Percentiles rank a stretch among this genome's conserved stretches.
Evolutionary conservation across 2,329 filamentous ascomycete species (phyloP).

Genomic region (Corynespora cassiicola): DNA sequence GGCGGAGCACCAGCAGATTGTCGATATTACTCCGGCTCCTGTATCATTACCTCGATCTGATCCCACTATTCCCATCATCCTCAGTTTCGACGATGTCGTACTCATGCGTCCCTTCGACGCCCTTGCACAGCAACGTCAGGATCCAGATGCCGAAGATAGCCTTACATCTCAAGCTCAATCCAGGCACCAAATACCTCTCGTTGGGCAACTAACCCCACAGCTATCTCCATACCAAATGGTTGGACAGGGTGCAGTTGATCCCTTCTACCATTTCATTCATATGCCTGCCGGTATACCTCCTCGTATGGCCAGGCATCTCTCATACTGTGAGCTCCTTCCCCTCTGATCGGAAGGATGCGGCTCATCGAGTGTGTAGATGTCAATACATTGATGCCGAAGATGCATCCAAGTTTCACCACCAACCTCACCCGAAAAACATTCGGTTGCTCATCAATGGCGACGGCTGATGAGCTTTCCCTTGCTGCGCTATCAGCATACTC

Average conservation of each 20-base stretch:
- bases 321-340: conserved; percentile 1
- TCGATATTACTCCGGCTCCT: too few species aligned
- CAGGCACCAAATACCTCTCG: too few species aligned
- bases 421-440: conserved; percentile 3
- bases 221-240: not conserved
- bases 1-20: too few species aligned
- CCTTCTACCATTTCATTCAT: conserved; percentile 1
- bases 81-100: too few species aligned
- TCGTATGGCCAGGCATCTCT: conserved; percentile 1
- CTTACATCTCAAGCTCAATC: too few species aligned
- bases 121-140: too few species aligned
- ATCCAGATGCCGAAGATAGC: too few species aligned
- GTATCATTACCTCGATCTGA: too few species aligned
- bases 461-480: conserved; percentile 4
- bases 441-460: not conserved
- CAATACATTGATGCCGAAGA: conserved; percentile 2
- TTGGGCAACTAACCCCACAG: too few species aligned
- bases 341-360: too few species aligned
- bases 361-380: not conserved
- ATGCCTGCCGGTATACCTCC: conserved; percentile 1
- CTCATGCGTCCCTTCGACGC: too few species aligned
- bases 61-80: too few species aligned
- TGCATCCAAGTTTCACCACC: conserved; percentile 3
- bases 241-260: not conserved
- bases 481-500: conserved; percentile 1